Evolutionary conservation across 352 stramenopile genomes (phyloP).

Genomic region (Aphanomyces astaci): DNA sequence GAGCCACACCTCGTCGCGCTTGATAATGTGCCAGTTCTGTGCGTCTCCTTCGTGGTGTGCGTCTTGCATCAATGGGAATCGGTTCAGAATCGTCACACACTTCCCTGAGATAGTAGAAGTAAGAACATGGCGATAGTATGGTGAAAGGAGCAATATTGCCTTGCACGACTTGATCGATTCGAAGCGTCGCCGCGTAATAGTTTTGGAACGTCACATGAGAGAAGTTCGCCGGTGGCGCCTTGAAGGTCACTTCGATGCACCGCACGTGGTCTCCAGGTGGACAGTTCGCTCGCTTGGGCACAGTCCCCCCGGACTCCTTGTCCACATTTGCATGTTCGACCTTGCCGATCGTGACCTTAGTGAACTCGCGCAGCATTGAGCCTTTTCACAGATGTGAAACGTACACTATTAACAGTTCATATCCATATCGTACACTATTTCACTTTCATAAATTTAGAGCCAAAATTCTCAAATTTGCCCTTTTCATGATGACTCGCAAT

Average conservation of each 20-base stretch:
- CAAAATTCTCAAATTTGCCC: too few species aligned
- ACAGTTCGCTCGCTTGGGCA: not conserved
- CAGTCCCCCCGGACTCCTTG: not conserved
- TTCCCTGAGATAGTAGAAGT: not conserved
- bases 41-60: conserved; percentile 57
- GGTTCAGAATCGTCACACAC: conserved; percentile 35
- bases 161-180: conserved; percentile 28
- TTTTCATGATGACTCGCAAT: too few species aligned
- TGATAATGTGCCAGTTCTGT: conserved; percentile 57
- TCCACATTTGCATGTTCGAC: not conserved
- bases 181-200: conserved; percentile 50
- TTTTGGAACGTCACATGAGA: conserved; percentile 41
- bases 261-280: not conserved
- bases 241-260: not conserved
- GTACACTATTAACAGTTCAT: not conserved
- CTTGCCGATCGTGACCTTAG: conserved; percentile 1
- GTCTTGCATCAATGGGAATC: conserved; percentile 47
- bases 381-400: not conserved
- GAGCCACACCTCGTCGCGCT: conserved; percentile 39
- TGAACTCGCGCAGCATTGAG: conserved; percentile 7
- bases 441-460: too few species aligned
- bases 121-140: not conserved
- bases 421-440: conserved; percentile 5
- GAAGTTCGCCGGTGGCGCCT: not conserved
- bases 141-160: not conserved